Percentiles rank a stretch among this genome's conserved stretches.
Conservation (phyloP, 2,329 filamentous ascomycete species). For the Westerdykella aurantiaca region DNA sequence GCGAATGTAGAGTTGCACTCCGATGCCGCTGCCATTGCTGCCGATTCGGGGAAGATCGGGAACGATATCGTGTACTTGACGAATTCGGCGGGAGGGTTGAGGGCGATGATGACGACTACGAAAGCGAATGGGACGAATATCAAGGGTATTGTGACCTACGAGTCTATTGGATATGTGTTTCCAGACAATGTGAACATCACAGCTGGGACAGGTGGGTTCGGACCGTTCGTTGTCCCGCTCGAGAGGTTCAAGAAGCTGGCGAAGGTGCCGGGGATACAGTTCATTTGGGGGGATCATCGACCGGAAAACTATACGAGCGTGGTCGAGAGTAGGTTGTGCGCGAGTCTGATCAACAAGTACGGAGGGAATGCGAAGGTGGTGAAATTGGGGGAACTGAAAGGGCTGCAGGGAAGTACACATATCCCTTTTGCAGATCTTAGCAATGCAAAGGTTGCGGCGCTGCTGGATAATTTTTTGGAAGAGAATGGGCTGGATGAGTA, state of each 20-base stretch:
- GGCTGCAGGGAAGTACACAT: slow-evolving; percentile 21
- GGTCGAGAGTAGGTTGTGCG: slow-evolving; percentile 10
- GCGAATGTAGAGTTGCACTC: slow-evolving; percentile 18
- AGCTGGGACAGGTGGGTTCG: slow-evolving; percentile 16
- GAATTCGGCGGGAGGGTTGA: slow-evolving; percentile 19
- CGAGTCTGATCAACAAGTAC: slow-evolving; percentile 19
- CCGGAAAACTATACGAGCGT: slow-evolving; percentile 14
- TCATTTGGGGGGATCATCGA: slow-evolving; percentile 22
- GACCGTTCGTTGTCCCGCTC: slow-evolving; percentile 17
- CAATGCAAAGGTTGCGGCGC: slow-evolving; percentile 15
- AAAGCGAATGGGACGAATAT: slow-evolving; percentile 20
- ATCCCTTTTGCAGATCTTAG: slow-evolving; percentile 23
- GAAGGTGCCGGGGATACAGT: slow-evolving; percentile 14
- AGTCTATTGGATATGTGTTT: slow-evolving; percentile 23
- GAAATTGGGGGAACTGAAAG: slow-evolving; percentile 15
- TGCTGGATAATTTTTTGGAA: slow-evolving; percentile 17
- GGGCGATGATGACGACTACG: slow-evolving; percentile 17
- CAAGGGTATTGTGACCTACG: slow-evolving; percentile 22
- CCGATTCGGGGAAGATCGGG: slow-evolving; percentile 18
- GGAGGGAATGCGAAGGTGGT: slow-evolving; percentile 22
- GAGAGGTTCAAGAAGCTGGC: slow-evolving; percentile 21
- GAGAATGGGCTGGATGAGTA: slow-evolving; percentile 17
- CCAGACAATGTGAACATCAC: slow-evolving; percentile 20
- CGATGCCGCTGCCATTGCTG: slow-evolving; percentile 17
- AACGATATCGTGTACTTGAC: slow-evolving; percentile 20